phyloP scores from a whole-genome alignment of 257 asterid genomes.

The Capsicum chinense region DNA sequence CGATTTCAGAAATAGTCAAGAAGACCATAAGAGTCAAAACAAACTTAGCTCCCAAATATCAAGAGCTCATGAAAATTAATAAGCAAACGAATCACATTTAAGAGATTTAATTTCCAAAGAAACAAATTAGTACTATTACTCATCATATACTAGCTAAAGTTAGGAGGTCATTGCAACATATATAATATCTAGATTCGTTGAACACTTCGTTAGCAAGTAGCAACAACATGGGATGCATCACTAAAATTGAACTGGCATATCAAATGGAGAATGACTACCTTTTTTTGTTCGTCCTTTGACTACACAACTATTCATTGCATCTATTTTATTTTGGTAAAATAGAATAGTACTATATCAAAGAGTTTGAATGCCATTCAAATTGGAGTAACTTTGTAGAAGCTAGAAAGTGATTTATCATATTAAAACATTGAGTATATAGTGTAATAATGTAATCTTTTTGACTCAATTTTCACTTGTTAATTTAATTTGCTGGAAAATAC shows the following conservation, averaged over 20 bases:
- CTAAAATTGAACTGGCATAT: constrained; percentile 5
- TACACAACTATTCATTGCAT: neutral
- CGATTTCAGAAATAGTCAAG: neutral
- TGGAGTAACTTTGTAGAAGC: neutral
- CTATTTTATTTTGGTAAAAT: neutral
- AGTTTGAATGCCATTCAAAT: constrained; percentile 27
- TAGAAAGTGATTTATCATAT: neutral
- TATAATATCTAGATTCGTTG: neutral
- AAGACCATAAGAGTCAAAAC: neutral
- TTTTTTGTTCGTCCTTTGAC: constrained; percentile 25
- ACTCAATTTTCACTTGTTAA: neutral
- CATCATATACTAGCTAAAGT: neutral
- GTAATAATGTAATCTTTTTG: neutral
- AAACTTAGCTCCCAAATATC: neutral
- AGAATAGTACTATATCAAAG: neutral
- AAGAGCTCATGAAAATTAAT: neutral
- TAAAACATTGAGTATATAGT: neutral
- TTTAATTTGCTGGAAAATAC: constrained; percentile 14
- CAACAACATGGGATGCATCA: constrained; percentile 22
- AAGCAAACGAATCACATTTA: no score
- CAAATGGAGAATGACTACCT: constrained; percentile 27
- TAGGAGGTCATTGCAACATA: neutral
- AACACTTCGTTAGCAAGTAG: neutral
- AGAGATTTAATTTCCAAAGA: no score
- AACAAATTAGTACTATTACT: no score